Evolutionary conservation across 2,329 filamentous ascomycete genomes (phyloP).

Genomic region (Aquanectria penicillioides): DNA sequence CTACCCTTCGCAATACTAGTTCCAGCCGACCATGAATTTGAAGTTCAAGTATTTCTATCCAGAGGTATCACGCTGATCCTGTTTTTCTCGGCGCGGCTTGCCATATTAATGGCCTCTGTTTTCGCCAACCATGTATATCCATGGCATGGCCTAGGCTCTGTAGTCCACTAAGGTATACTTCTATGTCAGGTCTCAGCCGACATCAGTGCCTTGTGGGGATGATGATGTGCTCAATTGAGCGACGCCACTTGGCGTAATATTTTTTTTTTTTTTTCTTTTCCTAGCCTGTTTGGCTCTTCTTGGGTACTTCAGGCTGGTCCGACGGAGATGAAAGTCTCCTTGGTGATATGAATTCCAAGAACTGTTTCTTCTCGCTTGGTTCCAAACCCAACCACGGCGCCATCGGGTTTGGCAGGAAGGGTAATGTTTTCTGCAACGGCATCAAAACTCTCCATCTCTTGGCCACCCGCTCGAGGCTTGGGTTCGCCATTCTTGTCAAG

Average conservation of each 20-base stretch:
- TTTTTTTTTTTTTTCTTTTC: neutral
- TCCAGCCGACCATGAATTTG: conserved; percentile 24
- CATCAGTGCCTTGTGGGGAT: conserved; percentile 3
- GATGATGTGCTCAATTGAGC: conserved; percentile 21
- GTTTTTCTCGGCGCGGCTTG: conserved; percentile 15
- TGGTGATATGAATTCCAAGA: conserved; percentile 37
- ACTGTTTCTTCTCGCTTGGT: conserved; percentile 28
- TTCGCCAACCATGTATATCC: neutral
- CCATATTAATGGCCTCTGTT: neutral
- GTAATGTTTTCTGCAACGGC: conserved; percentile 26
- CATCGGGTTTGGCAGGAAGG: conserved; percentile 23
- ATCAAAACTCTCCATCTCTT: conserved; percentile 38
- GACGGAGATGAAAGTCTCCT: conserved; percentile 38
- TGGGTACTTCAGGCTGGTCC: conserved; percentile 20
- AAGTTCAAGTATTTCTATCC: conserved; percentile 12
- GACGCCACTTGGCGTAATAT: neutral
- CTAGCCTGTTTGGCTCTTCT: neutral
- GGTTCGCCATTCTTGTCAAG: conserved; percentile 15
- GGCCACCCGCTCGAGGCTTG: conserved; percentile 24
- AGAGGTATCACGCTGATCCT: conserved; percentile 11
- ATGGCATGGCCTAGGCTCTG: neutral
- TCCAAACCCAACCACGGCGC: conserved; percentile 33
- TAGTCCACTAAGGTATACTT: too few species aligned
- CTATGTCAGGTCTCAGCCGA: too few species aligned
- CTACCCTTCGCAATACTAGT: neutral